These are phyloP conservation scores for Rhizophagus prolifer DNA, from an alignment of 192 early-diverging fungal genomes.

Conservation along the genomic window DNA sequence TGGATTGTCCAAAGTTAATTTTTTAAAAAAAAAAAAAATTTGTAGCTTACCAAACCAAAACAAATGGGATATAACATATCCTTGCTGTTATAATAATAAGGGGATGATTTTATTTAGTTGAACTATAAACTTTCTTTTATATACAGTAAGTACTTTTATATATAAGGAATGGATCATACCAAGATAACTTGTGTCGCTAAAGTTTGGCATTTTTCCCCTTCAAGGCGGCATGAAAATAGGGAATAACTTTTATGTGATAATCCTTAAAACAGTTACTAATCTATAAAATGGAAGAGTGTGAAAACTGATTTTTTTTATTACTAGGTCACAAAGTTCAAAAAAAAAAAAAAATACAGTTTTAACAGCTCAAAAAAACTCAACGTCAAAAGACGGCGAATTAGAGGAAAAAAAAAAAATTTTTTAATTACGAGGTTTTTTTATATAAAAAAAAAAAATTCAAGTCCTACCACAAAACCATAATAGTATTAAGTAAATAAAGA, in stretches of 20 bases:
- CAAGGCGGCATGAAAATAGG: background rate
- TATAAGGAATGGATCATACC: background rate
- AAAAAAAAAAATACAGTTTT: no score
- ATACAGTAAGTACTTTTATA: no score
- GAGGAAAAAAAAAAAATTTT: background rate
- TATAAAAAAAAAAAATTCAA: background rate
- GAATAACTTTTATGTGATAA: background rate
- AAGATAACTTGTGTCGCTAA: slow-evolving; percentile 5
- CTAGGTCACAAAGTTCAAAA: background rate
- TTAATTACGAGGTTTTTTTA: background rate
- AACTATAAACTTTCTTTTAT: background rate
- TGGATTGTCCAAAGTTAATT: background rate
- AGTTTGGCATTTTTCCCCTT: background rate
- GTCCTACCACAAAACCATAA: background rate
- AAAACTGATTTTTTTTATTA: background rate
- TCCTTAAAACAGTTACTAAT: background rate
- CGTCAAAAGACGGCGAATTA: background rate
- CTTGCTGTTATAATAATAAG: slow-evolving; percentile 13
- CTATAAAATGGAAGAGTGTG: background rate
- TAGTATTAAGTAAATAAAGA: no score
- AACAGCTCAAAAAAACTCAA: background rate
- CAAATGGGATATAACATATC: slow-evolving; percentile 6
- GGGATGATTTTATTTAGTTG: background rate
- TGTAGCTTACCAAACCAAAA: slow-evolving; percentile 1
- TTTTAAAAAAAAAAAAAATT: background rate